Evolutionary conservation across 139 green algal species (phyloP), one percentile per base, ranked within the genome.

Genomic region (Pycnococcus provasolii): DNA sequence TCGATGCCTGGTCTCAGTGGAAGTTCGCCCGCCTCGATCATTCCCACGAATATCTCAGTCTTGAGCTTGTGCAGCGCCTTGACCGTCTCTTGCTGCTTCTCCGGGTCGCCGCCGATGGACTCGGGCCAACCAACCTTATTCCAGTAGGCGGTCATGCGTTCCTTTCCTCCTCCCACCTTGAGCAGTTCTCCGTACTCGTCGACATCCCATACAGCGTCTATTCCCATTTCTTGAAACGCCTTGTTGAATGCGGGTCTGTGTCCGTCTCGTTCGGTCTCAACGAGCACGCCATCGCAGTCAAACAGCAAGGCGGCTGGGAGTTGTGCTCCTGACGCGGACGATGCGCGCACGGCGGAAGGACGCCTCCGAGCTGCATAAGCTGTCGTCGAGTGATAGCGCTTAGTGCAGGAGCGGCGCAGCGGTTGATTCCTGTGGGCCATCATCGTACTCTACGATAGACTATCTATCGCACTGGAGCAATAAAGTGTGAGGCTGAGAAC

Each of bases 91-190:
- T 87, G 78, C 9, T 81, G 84, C 46, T 80, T 81, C 0, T 79
- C 81, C 3, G 50, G 46, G 54, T 78, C 54, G 15, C 9, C 58
- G 48, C 44, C 76, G 47, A 50, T 48, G 9, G 53, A 9, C 2
- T 15, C 45, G 1, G 72, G 77, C 71, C 78, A 57, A 26, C 68
- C 73, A 11, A 71, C 57, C 6, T 66, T 26, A 50, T 82, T 73
- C 64, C 79, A 82, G 77, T 96, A 95, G 52, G 82, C 79, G n/a
- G 88, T 92, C 93, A 99, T 99, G 51, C 92, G 80, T 77, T 99
- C 93, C 79, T 99, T 99, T 62, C 93, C 93, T 8, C 93, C 93
- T 1, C 93, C 93, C 59, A 92, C 95, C 77, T 95, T 85, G 11
- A 99, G 81, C 66, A 98, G 80, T 60, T 93, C 64, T 1, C 93